Evolutionary conservation across 106 monocot species (phyloP), one percentile per base, ranked within the genome.

Genomic region (Posidonia australis): DNA sequence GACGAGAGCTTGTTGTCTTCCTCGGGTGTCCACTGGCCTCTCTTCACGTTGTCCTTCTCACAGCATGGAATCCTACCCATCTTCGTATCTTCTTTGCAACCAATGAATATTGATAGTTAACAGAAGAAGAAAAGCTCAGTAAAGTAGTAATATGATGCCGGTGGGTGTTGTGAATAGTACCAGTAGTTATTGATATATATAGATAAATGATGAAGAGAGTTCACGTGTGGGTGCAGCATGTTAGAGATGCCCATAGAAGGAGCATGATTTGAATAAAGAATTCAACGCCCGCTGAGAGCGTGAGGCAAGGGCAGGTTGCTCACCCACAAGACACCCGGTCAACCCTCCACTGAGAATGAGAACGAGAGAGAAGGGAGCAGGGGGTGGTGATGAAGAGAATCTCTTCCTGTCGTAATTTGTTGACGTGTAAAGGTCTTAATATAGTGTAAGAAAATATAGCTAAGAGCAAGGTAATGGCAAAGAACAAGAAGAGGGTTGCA

Each of bases 21-120:
- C 51, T 96, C 96, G 10, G 84, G 90, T 5, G 96, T 96, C 90
- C 96, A 96, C 80, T 96, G 96, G 5, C 96, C 96, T 36, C 84
- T 78, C 74, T 90, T 96, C 22, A 90, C 96, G 56, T 65, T 90
- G 55, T 90, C 96, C 83, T 84, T 96, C 78, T 96, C 96, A 28
- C 96, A 96, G 70, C 96, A 96, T 0, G 96, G 90, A 27, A 90
- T 78, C 72, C 96, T 80, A 9, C 90, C 96, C 96, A 96, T 96
- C 44, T 42, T 13, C 19, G 18, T 28, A 24, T 25, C 24, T 49
- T 49, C 3, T 49, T 49, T 3, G 3, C n/a, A 4, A 13, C 48
- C 48, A 13, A 45, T 45, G 44, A 45, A 13, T 45, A 45, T 45
- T 10, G 7, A 45, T 45, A 45, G 13, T 45, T 10, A 45, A 10